Evolutionary conservation across 2,329 filamentous ascomycete genomes (phyloP).

Genomic region (Penicillium sp.): DNA sequence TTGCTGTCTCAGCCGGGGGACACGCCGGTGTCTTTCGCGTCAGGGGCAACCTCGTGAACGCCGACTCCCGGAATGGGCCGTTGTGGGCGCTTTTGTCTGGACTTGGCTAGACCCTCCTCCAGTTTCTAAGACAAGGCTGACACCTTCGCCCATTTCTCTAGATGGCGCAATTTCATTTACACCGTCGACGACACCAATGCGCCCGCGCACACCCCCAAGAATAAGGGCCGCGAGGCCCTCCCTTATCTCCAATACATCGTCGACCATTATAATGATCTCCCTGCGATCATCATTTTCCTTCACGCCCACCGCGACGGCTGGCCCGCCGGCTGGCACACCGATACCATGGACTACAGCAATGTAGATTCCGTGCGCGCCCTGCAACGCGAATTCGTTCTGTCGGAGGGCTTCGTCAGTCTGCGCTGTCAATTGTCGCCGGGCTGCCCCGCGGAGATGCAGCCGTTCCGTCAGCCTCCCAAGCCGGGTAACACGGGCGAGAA

Average conservation of each 20-base stretch:
- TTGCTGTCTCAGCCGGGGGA: background rate
- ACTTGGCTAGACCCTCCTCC: background rate
- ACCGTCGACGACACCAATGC: constrained; percentile 44
- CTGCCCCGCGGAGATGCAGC: constrained; percentile 36
- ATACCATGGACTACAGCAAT: constrained; percentile 59
- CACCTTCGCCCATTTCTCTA: constrained; percentile 17
- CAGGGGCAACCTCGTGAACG: background rate
- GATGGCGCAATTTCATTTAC: constrained; percentile 53
- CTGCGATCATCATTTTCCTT: constrained; percentile 58
- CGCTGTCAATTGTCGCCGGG: constrained; percentile 52
- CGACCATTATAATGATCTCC: constrained; percentile 52
- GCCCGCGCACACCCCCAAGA: constrained; percentile 38
- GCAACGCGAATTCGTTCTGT: constrained; percentile 53
- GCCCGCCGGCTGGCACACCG: constrained; percentile 59
- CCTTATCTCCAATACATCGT: constrained; percentile 53
- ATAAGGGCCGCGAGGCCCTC: constrained; percentile 52
- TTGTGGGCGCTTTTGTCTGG: background rate
- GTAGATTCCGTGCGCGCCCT: constrained; percentile 56
- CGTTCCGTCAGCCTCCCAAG: constrained; percentile 29
- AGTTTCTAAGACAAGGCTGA: constrained; percentile 1
- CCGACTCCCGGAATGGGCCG: background rate
- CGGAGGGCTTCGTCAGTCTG: constrained; percentile 62
- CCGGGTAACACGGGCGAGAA: constrained; percentile 32
- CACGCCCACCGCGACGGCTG: constrained; percentile 57
- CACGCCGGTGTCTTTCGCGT: background rate